phyloP scores from a whole-genome alignment of 1,284 basidiomycete genomes.

The Marasmius sp. region DNA sequence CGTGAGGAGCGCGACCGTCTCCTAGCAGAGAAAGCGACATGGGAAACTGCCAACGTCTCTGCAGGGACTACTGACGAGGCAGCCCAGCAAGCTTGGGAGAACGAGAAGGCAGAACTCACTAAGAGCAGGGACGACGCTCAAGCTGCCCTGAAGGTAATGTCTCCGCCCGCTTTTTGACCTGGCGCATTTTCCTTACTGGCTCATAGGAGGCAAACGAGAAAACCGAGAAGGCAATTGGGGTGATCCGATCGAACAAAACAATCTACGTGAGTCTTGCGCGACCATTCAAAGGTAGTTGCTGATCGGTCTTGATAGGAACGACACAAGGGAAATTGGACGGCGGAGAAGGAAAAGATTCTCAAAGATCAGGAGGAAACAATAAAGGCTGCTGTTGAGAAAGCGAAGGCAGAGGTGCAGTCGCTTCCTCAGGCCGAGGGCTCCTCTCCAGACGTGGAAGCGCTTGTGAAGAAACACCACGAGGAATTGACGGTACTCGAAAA shows the following conservation, averaged over 20 bases:
- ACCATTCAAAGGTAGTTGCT: conserved; percentile 25
- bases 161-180: background rate
- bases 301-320: background rate
- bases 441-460: conserved; percentile 34
- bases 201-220: conserved; percentile 45
- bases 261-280: conserved; percentile 14
- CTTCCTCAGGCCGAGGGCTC: conserved; percentile 4
- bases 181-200: background rate
- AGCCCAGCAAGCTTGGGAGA: conserved; percentile 45
- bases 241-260: conserved; percentile 36
- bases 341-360: conserved; percentile 33
- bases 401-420: conserved; percentile 43
- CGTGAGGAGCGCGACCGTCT: conserved; percentile 60
- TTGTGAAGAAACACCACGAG: conserved; percentile 52
- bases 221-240: conserved; percentile 44
- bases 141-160: conserved; percentile 52
- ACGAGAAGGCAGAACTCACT: conserved; percentile 55
- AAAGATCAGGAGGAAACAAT: conserved; percentile 46
- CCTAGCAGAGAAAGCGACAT: conserved; percentile 56
- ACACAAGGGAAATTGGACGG: conserved; percentile 29
- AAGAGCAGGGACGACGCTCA: conserved; percentile 62
- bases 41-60: conserved; percentile 26
- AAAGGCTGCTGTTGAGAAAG: conserved; percentile 54
- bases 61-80: conserved; percentile 27
- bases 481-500: conserved; percentile 58